These are phyloP conservation scores for Ploettnerulaceae sp. DNA, from an alignment of 2,329 filamentous ascomycete genomes.

Conservation along the genomic window DNA sequence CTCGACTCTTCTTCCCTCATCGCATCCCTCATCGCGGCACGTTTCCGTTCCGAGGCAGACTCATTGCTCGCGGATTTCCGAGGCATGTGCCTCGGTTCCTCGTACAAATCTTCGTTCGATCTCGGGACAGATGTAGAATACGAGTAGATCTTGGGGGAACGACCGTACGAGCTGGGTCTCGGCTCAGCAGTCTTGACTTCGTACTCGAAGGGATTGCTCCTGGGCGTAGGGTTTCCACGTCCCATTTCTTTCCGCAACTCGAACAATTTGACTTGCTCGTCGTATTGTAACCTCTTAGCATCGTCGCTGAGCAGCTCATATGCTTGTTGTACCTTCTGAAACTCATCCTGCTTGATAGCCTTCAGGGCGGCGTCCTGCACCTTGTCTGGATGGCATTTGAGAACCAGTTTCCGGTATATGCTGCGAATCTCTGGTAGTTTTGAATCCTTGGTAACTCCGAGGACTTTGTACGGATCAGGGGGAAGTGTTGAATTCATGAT, in stretches of 20 bases:
- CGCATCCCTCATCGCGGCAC: slow-evolving; percentile 24
- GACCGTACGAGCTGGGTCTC: slow-evolving; percentile 39
- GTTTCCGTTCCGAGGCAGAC: slow-evolving; percentile 31
- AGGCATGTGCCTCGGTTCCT: slow-evolving; percentile 37
- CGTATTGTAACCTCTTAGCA: slow-evolving; percentile 66
- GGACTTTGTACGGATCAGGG: slow-evolving; percentile 69
- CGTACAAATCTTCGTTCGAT: slow-evolving; percentile 49
- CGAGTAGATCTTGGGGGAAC: slow-evolving; percentile 32
- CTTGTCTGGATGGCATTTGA: slow-evolving; percentile 90
- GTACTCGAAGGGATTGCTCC: slow-evolving; percentile 41
- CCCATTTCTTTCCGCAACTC: slow-evolving; percentile 51
- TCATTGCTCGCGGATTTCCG: slow-evolving; percentile 47
- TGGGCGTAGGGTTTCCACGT: slow-evolving; percentile 41
- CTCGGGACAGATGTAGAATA: slow-evolving; percentile 18
- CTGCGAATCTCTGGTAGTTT: slow-evolving; percentile 67
- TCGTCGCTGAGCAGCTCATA: slow-evolving; percentile 88
- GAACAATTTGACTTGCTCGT: slow-evolving; percentile 65
- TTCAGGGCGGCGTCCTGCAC: slow-evolving; percentile 65
- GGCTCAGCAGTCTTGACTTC: slow-evolving; percentile 48
- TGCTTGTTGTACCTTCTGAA: slow-evolving; percentile 86
- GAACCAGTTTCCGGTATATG: slow-evolving; percentile 78
- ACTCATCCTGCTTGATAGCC: slow-evolving; percentile 75
- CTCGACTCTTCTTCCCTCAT: too few relatives aligned
- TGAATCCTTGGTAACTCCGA: slow-evolving; percentile 70
- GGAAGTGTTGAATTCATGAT: slow-evolving; percentile 29